Percentiles rank a stretch among this genome's conserved stretches.
These are phyloP conservation scores for Parachaetomium inaequale DNA, from an alignment of 495 filamentous ascomycete species.

Conservation along the genomic window DNA sequence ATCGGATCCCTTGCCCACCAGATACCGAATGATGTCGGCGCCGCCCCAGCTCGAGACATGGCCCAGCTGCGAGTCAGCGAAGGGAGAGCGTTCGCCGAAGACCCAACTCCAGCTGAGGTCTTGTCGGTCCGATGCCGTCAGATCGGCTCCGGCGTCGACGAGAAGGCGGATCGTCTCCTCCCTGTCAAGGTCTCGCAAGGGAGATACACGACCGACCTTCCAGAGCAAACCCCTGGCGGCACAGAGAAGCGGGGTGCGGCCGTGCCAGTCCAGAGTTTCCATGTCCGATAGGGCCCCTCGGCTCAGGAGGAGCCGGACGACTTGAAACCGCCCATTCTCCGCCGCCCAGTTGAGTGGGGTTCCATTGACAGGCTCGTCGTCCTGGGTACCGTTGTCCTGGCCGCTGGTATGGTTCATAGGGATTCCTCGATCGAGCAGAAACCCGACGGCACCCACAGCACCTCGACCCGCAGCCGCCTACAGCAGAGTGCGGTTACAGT, in stretches of 20 bases:
- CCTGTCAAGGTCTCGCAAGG: background rate
- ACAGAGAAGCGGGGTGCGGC: slow-evolving; percentile 3
- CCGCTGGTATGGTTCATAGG: slow-evolving; percentile 4
- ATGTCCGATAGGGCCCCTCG: background rate
- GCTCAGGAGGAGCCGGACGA: background rate
- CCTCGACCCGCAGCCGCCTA: slow-evolving; percentile 4
- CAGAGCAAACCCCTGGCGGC: slow-evolving; percentile 3
- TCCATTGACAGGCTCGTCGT: background rate
- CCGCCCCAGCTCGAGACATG: background rate
- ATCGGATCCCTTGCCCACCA: slow-evolving; percentile 4
- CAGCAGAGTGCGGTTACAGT: background rate
- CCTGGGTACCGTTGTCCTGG: background rate
- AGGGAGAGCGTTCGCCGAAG: no score
- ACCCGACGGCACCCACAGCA: background rate
- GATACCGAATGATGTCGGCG: slow-evolving; percentile 3
- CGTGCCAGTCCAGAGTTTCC: background rate
- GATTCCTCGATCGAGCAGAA: slow-evolving; percentile 4
- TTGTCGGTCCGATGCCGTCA: slow-evolving; percentile 1
- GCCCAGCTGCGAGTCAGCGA: background rate
- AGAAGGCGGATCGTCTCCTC: slow-evolving; percentile 10
- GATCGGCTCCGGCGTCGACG: slow-evolving; percentile 3
- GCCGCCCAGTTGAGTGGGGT: slow-evolving; percentile 6
- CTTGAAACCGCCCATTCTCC: background rate
- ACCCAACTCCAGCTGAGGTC: no score
- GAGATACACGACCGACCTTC: no score